Evolutionary conservation across 2,329 filamentous ascomycete genomes (phyloP), one percentile per base, ranked within the genome.

Genomic region (Bisporella sp.): DNA sequence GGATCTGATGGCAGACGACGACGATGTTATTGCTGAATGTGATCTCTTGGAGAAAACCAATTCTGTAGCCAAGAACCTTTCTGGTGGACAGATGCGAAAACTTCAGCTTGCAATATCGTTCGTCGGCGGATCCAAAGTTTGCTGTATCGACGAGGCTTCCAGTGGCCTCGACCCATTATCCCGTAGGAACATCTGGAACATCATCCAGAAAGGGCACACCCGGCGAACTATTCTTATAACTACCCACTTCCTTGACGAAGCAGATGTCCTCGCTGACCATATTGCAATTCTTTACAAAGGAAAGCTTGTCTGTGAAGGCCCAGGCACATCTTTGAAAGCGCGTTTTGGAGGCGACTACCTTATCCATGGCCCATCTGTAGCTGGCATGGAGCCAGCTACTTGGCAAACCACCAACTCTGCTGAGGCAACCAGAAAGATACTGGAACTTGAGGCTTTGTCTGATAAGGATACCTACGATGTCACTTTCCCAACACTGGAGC

Each of bases 71-170:
- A 73, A 73, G 54, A 82, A 78, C 3, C 67, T 85, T 7, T 84
- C 80, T 45, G 82, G 82, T 39, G 82, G 82, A 2, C 82, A 85
- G 61, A 85, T 84, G 67, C 70, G 82, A 31, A 85, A 85, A 60
- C 70, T 84, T 6, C 82, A 86, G 62, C 68, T 86, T 13, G 81
- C 81, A 2, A 82, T 84, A 71, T 82, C 84, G 75, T 81, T 85
- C 54, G 82, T 80, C 4, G 82, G 82, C 48, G 81, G 80, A 5
- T 82, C 78, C 28, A 75, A 73, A 28, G 73, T 85, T 4, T 84
- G 81, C 60, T 81, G 79, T 57, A 75, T 86, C 29, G 82, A 85
- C 57, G 82, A 85, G 60, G 81, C 83, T 11, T 82, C 78, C 2
- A 81, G 77, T 47, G 82, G 82, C 8, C 68, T 85, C 29, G 82